Percentiles rank a stretch among this genome's conserved stretches.
phyloP scores from a whole-genome alignment of 176 grass and related monocot genomes.

The Rhipidocladum racemiflorum region DNA sequence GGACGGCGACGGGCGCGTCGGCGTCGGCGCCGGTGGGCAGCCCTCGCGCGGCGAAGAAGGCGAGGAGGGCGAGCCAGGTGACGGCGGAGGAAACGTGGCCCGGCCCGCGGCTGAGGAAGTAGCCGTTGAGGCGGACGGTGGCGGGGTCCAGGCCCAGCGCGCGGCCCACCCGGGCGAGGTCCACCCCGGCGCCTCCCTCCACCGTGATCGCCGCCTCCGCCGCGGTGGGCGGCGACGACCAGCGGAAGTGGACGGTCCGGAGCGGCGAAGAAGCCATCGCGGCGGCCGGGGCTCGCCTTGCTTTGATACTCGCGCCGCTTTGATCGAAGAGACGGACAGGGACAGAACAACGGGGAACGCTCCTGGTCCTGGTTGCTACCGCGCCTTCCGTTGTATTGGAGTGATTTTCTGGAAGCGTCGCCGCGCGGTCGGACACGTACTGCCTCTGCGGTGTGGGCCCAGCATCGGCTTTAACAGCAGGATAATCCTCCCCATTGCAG shows the following conservation, averaged over 20 bases:
- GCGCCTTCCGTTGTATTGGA: background rate
- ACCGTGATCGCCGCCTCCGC: slow-evolving; percentile 11
- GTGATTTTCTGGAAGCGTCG: slow-evolving; percentile 32
- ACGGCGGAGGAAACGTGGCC: slow-evolving; percentile 43
- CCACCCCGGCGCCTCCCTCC: slow-evolving; percentile 39
- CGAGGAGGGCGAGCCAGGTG: slow-evolving; percentile 54
- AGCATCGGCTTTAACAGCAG: background rate
- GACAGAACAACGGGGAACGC: slow-evolving; percentile 25
- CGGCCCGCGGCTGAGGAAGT: slow-evolving; percentile 58
- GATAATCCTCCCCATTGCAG: background rate
- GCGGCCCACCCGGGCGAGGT: slow-evolving; percentile 39
- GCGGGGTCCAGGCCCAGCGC: slow-evolving; percentile 55
- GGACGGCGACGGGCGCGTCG: slow-evolving; percentile 35
- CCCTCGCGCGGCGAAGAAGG: slow-evolving; percentile 54
- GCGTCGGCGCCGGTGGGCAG: slow-evolving; percentile 41
- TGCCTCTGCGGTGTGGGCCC: background rate
- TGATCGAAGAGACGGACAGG: background rate
- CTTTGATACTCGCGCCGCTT: background rate
- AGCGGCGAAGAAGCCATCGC: background rate
- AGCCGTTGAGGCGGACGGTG: slow-evolving; percentile 58
- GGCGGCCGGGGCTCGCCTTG: background rate
- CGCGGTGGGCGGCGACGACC: background rate
- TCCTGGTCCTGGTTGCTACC: slow-evolving; percentile 29
- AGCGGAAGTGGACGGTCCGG: slow-evolving; percentile 21
- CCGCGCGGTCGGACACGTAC: background rate